Conservation (phyloP, 495 filamentous ascomycete species). For the Neurospora tetraspora region DNA sequence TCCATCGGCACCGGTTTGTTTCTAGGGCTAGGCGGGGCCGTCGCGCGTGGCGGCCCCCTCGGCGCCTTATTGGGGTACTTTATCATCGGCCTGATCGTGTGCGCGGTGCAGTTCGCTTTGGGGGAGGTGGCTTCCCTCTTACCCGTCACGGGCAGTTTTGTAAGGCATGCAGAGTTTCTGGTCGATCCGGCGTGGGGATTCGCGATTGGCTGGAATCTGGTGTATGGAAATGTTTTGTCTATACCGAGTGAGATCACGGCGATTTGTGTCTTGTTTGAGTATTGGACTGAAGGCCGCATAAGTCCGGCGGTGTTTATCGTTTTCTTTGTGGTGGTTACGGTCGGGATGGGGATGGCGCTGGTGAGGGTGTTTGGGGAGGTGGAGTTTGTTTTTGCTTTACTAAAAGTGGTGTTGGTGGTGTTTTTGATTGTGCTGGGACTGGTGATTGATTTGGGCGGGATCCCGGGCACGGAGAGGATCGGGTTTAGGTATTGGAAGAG, state of each 20-base stretch:
- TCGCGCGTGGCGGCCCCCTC: slow-evolving; percentile 37
- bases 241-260: slow-evolving; percentile 56
- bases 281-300: slow-evolving; percentile 28
- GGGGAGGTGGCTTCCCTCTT: slow-evolving; percentile 57
- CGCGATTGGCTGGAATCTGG: slow-evolving; percentile 56
- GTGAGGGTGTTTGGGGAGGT: slow-evolving; percentile 54
- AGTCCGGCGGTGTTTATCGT: slow-evolving; percentile 45
- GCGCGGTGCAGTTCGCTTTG: slow-evolving; percentile 41
- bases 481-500: slow-evolving; percentile 60
- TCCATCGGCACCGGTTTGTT: slow-evolving; percentile 48
- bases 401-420: slow-evolving; percentile 56
- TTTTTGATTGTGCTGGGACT: slow-evolving; percentile 60
- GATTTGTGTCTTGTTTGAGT: slow-evolving; percentile 48
- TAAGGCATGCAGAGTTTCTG: slow-evolving; percentile 59
- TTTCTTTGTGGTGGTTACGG: slow-evolving; percentile 44
- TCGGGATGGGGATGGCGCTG: slow-evolving; percentile 42
- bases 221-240: slow-evolving; percentile 37
- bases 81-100: slow-evolving; percentile 40
- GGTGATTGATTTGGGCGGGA: slow-evolving; percentile 54
- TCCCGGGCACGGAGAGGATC: slow-evolving; percentile 43
- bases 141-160: slow-evolving; percentile 45
- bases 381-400: slow-evolving; percentile 48
- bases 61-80: slow-evolving; percentile 45
- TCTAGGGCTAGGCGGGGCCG: slow-evolving; percentile 37
- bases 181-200: slow-evolving; percentile 74